A percentile compares a stretch with the other conserved stretches of the same genome.
Conservation (phyloP, 257 asterid genomes). For the Solanum clarkiae region DNA sequence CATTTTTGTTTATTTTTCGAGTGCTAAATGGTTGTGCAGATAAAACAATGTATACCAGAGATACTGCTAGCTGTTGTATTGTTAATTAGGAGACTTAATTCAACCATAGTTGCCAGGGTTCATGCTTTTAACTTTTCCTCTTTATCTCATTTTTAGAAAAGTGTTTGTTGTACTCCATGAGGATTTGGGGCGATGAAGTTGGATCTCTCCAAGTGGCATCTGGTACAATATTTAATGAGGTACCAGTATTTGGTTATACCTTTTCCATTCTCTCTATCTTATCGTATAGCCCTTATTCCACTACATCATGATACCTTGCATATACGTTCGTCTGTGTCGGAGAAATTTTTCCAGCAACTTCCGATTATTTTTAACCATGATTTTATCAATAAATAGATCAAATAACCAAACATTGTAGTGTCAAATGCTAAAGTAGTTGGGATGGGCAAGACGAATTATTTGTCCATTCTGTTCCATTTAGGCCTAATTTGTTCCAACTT, state of each 20-base stretch:
- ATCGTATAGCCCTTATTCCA: background rate
- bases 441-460: background rate
- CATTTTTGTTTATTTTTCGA: background rate
- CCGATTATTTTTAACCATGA: background rate
- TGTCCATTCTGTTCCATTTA: background rate
- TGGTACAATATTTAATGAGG: slow-evolving; percentile 95
- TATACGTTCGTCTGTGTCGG: background rate
- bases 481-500: background rate
- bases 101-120: background rate
- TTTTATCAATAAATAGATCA: background rate
- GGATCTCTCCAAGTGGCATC: slow-evolving; percentile 73
- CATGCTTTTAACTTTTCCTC: background rate
- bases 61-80: background rate
- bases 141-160: slow-evolving; percentile 30
- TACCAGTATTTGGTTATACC: slow-evolving; percentile 2
- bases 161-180: slow-evolving; percentile 86
- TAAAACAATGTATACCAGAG: background rate
- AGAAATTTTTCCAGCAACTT: background rate
- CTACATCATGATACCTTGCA: background rate
- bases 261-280: background rate
- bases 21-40: background rate
- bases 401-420: background rate
- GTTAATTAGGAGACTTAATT: background rate
- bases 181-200: slow-evolving; percentile 58
- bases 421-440: background rate